Percentiles rank a stretch among this genome's conserved stretches.
Conservation (phyloP, 805 yeast species). For the Kuraishia piskuri region DNA sequence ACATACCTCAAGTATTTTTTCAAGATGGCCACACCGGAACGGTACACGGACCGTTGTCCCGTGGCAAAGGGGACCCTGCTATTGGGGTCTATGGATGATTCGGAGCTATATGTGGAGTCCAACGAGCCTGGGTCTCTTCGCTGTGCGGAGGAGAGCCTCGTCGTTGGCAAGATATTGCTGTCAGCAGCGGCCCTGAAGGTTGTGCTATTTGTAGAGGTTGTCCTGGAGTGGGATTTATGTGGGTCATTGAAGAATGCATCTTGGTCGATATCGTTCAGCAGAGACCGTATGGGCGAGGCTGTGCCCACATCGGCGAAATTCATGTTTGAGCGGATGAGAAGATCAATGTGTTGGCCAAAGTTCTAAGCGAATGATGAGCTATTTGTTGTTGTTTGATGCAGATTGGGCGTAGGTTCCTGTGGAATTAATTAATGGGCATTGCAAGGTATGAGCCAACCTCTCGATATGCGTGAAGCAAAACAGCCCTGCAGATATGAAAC, state of each 20-base stretch:
- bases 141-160: neutral
- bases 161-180: neutral
- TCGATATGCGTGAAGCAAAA: no score
- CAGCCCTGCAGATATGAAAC: no score
- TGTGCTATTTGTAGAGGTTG: neutral
- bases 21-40: slow-evolving; percentile 22
- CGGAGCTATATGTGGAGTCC: neutral
- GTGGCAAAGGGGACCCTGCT: neutral
- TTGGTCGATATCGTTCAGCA: neutral
- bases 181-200: neutral
- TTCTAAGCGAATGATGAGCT: no score
- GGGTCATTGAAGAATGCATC: neutral
- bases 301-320: neutral
- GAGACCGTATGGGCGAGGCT: neutral
- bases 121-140: neutral
- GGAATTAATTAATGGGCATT: no score
- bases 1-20: slow-evolving; percentile 37
- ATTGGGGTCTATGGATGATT: neutral
- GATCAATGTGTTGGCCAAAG: no score
- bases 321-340: no score
- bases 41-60: neutral
- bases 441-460: no score
- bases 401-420: no score
- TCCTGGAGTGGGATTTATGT: neutral
- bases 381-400: no score